Conservation (phyloP, 2,329 filamentous ascomycete species). For the Apiospora hydei region DNA sequence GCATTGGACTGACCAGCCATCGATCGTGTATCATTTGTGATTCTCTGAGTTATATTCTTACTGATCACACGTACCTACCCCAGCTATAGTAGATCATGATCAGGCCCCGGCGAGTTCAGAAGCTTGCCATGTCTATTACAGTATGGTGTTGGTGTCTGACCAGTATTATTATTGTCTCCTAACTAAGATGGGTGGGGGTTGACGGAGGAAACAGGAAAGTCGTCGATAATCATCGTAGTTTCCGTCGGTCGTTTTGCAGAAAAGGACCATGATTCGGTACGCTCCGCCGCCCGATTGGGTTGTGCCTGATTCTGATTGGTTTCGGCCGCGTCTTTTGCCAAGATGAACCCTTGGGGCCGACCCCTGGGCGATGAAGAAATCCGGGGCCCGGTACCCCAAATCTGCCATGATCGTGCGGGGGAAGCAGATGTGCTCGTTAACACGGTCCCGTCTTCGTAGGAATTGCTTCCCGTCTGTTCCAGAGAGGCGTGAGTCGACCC, state of each 20-base stretch:
- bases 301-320: neutral
- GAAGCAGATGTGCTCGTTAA: neutral
- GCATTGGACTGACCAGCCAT: neutral
- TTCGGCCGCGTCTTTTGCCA: neutral
- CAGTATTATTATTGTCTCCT: neutral
- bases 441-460: neutral
- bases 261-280: conserved; percentile 1
- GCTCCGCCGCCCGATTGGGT: conserved; percentile 10
- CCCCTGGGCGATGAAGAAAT: conserved; percentile 1
- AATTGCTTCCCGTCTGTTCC: conserved; percentile 9
- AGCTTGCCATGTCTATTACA: neutral
- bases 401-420: neutral
- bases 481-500: neutral
- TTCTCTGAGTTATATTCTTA: neutral
- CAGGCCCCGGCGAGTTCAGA: no score
- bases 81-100: neutral
- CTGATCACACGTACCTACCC: no score
- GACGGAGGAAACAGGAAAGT: neutral
- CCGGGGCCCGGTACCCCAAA: neutral
- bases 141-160: neutral
- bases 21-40: neutral
- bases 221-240: neutral
- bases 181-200: neutral
- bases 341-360: neutral
- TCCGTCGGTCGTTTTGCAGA: neutral